A percentile compares a stretch with the other conserved stretches of the same genome.
These are phyloP conservation scores for Sporodiniella umbellata DNA, from an alignment of 371 early-diverging fungal species.

Conservation along the genomic window DNA sequence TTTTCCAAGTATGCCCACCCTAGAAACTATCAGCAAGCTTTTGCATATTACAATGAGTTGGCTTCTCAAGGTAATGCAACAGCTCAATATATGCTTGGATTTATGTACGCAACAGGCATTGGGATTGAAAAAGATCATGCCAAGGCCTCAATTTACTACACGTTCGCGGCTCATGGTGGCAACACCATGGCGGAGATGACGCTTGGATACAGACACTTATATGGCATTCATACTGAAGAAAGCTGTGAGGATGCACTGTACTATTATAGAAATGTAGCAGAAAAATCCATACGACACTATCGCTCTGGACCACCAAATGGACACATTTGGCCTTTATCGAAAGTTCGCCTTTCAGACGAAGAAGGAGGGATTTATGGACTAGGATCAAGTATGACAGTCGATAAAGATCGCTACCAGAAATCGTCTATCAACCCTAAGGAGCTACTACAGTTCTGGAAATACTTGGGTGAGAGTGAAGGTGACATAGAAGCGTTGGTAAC, in stretches of 20 bases:
- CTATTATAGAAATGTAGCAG: constrained; percentile 81
- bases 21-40: constrained; percentile 57
- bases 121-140: constrained; percentile 67
- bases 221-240: constrained; percentile 80
- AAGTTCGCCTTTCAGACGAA: constrained; percentile 73
- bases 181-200: constrained; percentile 79
- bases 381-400: constrained; percentile 56
- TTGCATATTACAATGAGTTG: constrained; percentile 54
- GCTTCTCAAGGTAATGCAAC: constrained; percentile 74
- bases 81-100: constrained; percentile 87
- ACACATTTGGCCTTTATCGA: constrained; percentile 61
- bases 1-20: constrained; percentile 59
- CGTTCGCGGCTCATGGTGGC: constrained; percentile 79
- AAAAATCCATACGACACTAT: constrained; percentile 69
- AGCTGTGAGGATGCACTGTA: constrained; percentile 74
- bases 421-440: constrained; percentile 53
- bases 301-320: constrained; percentile 84
- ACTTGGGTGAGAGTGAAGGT: constrained; percentile 67
- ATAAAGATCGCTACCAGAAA: constrained; percentile 16
- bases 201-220: constrained; percentile 78
- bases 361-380: constrained; percentile 83
- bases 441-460: constrained; percentile 74
- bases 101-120: constrained; percentile 87
- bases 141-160: constrained; percentile 75
- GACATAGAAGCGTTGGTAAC: constrained; percentile 61